A percentile compares a stretch with the other conserved stretches of the same genome.
Conservation (phyloP, 2,329 filamentous ascomycete species). For the Lachnellula suecica region DNA sequence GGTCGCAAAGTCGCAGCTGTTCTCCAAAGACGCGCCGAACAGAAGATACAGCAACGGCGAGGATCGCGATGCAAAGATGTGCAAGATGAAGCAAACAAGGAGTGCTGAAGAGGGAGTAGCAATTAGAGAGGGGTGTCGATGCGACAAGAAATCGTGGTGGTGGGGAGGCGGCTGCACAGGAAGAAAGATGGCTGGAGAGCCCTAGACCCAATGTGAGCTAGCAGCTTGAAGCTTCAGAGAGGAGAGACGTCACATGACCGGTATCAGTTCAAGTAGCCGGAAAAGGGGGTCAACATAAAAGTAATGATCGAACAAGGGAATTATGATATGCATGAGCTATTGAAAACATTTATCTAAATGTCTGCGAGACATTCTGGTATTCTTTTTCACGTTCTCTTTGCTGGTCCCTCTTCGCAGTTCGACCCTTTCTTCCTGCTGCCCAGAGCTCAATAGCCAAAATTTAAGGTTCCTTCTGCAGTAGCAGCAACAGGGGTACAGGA, state of each 20-base stretch:
- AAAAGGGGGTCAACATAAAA: too few species aligned
- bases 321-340: too few species aligned
- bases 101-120: constrained; percentile 9
- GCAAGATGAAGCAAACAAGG: constrained; percentile 1
- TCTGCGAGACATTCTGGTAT: too few species aligned
- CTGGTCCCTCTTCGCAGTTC: too few species aligned
- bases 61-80: constrained; percentile 11
- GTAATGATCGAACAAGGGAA: too few species aligned
- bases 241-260: too few species aligned
- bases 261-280: too few species aligned
- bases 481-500: not conserved
- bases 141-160: constrained; percentile 10
- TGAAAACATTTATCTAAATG: too few species aligned
- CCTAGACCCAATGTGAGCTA: too few species aligned
- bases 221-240: too few species aligned
- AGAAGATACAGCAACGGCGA: constrained; percentile 1
- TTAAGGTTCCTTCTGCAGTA: not conserved
- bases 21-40: constrained; percentile 9
- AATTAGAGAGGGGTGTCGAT: constrained; percentile 9
- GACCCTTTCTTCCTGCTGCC: not conserved
- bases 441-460: not conserved
- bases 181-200: not conserved
- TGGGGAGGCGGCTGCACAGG: not conserved
- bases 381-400: too few species aligned
- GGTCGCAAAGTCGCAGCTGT: constrained; percentile 19